Percentiles rank a stretch among this genome's conserved stretches.
phyloP scores from a whole-genome alignment of 2,329 filamentous ascomycete genomes.

The Aspergillus thermomutatus region DNA sequence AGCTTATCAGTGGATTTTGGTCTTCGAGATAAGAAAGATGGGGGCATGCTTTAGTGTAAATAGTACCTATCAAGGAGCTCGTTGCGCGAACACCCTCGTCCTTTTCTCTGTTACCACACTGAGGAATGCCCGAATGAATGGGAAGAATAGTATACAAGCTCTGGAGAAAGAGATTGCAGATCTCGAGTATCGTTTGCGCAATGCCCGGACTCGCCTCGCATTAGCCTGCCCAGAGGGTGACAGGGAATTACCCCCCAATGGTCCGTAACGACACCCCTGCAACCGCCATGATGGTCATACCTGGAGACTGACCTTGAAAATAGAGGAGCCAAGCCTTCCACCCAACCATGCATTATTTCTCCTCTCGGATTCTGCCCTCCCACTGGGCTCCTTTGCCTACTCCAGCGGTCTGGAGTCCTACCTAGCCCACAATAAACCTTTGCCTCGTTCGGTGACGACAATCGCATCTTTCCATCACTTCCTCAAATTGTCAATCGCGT shows the following conservation, averaged over 20 bases:
- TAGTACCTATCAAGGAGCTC: neutral
- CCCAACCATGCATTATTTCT: slow-evolving; percentile 55
- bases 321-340: slow-evolving; percentile 8
- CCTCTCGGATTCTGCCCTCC: slow-evolving; percentile 62
- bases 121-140: slow-evolving; percentile 19
- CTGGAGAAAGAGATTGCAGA: slow-evolving; percentile 41
- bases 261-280: neutral
- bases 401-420: slow-evolving; percentile 63
- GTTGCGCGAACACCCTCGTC: slow-evolving; percentile 2
- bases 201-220: slow-evolving; percentile 44
- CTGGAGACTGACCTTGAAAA: neutral
- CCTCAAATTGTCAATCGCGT: slow-evolving; percentile 54
- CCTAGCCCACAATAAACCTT: slow-evolving; percentile 53
- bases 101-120: slow-evolving; percentile 1
- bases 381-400: slow-evolving; percentile 64
- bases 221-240: slow-evolving; percentile 4
- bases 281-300: neutral
- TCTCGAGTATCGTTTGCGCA: slow-evolving; percentile 47
- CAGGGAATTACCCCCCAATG: slow-evolving; percentile 3
- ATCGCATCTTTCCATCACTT: slow-evolving; percentile 52
- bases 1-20: slow-evolving; percentile 3
- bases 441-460: slow-evolving; percentile 29
- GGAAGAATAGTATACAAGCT: slow-evolving; percentile 15
- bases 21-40: slow-evolving; percentile 11
- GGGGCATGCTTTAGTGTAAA: neutral